Base-by-base conservation (phyloP, 2,329 filamentous ascomycete species). In the Colletotrichum neosansevieriae region DNA sequence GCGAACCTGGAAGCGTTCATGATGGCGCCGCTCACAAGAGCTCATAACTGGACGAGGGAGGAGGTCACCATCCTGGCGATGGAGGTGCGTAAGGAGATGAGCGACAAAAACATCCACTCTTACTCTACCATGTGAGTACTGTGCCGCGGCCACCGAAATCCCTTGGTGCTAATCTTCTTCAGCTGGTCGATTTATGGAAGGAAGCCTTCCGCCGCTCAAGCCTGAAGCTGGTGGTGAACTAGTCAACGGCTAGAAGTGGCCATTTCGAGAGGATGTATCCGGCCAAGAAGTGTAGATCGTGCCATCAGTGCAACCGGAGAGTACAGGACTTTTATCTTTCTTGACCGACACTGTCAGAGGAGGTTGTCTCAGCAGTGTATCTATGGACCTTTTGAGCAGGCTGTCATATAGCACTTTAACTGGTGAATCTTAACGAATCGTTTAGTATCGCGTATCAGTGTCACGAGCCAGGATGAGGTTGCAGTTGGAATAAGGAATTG, bases 21-120 rank as follows among this genome's bases (percentile, higher is more conserved):
- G 10, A 73, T 81, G 65, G 79, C 78, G 6, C 68, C 79, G 6
- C 77, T 80, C 44, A 82, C 79, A 2, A 75, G 78, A 9, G 76
- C 74, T 29, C 72, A 81, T n/a, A 75, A 75, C 6, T 81, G 79
- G 79, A 73, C 56, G 24, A 57, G 70, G 15, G 77, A 77, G 13
- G 74, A 79, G 54, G 73, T 75, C 32, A 54, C 56, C 11, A 61
- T 72, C 47, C 75, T 76, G 12, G 67, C 72, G 19, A 70, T 67
- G 0, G 9, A 67, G 4, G 74, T 74, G 1, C 70, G 73, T 10
- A 72, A 70, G 47, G 73, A 77, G 10, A 61, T 76, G 51, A 71
- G 58, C 51, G 59, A 75, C 38, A 63, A 34, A 3, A 71, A 44
- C 9, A 69, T 75, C 12, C 76, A 77, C 63, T 69, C 71, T 3